Evolutionary conservation across 2,329 filamentous ascomycete species (phyloP).

Genomic region (Diaporthe vexans): DNA sequence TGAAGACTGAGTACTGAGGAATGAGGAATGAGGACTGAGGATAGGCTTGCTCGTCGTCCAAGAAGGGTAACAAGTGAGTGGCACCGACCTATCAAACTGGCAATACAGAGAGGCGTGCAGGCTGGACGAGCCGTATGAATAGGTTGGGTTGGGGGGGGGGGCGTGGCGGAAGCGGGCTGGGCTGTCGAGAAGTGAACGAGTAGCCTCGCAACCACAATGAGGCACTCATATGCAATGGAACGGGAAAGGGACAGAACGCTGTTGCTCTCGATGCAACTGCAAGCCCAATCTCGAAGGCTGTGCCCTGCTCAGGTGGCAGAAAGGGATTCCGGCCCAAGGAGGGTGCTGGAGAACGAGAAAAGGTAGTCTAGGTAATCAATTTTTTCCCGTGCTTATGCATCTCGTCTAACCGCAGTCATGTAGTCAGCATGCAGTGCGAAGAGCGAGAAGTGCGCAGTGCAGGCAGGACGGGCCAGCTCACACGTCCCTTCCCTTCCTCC

Average conservation of each 20-base stretch:
- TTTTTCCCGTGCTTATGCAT: background rate
- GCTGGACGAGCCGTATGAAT: background rate
- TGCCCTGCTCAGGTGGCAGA: conserved; percentile 2
- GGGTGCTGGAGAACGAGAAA: background rate
- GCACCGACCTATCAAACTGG: background rate
- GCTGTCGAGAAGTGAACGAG: background rate
- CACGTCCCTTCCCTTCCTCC: background rate
- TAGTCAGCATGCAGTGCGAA: conserved; percentile 29
- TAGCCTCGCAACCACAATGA: background rate
- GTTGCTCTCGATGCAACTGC: background rate
- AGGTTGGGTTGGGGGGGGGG: no score
- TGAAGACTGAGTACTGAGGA: background rate
- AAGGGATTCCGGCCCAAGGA: no score
- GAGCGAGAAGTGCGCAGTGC: background rate
- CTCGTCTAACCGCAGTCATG: conserved; percentile 10
- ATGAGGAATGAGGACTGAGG: background rate
- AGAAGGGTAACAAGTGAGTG: background rate
- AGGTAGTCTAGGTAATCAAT: conserved; percentile 12
- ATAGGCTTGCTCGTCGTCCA: background rate
- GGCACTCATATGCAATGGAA: background rate
- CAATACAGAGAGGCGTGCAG: background rate
- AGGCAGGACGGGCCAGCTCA: conserved; percentile 7
- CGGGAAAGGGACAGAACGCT: background rate
- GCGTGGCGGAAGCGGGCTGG: background rate
- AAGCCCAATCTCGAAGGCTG: background rate